Evolutionary conservation across 345 rosid species (phyloP).

Genomic region (Leavenworthia alabamica): DNA sequence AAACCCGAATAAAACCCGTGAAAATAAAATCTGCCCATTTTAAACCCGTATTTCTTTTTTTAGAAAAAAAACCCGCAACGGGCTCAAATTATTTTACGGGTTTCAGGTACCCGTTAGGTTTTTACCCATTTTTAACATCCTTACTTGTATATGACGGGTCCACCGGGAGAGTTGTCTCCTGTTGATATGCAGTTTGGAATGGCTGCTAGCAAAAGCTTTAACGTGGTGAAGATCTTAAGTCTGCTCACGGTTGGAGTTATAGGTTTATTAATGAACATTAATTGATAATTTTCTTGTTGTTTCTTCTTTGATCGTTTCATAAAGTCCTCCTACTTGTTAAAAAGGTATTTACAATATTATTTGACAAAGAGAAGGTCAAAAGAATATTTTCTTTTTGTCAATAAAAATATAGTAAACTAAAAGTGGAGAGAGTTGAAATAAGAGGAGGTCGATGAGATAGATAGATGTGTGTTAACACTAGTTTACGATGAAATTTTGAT

Average conservation of each 20-base stretch:
- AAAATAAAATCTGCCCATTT: too few species aligned
- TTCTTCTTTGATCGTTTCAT: neutral
- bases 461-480: neutral
- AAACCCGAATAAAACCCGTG: too few species aligned
- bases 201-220: constrained; percentile 13
- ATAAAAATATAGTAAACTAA: neutral
- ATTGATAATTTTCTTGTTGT: neutral
- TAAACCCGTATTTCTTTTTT: too few species aligned
- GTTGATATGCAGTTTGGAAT: constrained; percentile 37
- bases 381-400: neutral
- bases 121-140: too few species aligned
- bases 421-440: neutral
- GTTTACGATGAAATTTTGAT: neutral
- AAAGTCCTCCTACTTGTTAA: neutral
- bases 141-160: constrained; percentile 49
- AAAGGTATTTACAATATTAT: neutral
- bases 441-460: neutral
- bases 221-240: constrained; percentile 14
- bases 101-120: too few species aligned
- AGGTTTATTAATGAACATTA: constrained; percentile 18
- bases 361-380: neutral
- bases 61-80: too few species aligned
- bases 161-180: constrained; percentile 55
- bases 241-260: constrained; percentile 37
- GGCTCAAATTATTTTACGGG: too few species aligned